phyloP scores from a whole-genome alignment of 2,329 filamentous ascomycete species.

The Furcasterigmium furcatum region DNA sequence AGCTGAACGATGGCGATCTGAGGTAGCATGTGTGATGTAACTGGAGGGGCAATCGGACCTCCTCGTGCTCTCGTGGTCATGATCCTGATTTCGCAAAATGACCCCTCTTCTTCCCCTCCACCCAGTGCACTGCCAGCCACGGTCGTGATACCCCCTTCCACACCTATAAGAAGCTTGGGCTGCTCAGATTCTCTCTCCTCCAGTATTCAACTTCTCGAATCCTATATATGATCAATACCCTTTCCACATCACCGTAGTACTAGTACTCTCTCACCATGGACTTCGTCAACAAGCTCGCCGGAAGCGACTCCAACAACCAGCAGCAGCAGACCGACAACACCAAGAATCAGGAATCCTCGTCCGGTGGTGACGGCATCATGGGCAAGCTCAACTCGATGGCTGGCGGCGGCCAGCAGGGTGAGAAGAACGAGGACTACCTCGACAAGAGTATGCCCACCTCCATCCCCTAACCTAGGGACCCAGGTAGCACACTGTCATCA shows the following conservation, averaged over 20 bases:
- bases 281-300: slow-evolving; percentile 49
- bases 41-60: neutral
- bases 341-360: slow-evolving; percentile 32
- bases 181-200: neutral
- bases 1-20: neutral
- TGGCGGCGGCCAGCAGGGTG: slow-evolving; percentile 69
- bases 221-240: no score
- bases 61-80: neutral
- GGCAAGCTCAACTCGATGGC: slow-evolving; percentile 70
- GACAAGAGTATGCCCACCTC: slow-evolving; percentile 64
- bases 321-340: slow-evolving; percentile 23
- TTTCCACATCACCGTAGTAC: no score
- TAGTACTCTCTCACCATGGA: slow-evolving; percentile 42
- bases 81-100: neutral
- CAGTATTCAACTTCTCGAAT: neutral
- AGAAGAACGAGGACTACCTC: slow-evolving; percentile 79
- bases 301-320: slow-evolving; percentile 31
- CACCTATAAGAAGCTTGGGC: slow-evolving; percentile 2
- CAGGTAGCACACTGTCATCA: no score
- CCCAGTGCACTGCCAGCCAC: neutral
- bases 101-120: neutral
- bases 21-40: slow-evolving; percentile 2
- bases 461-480: neutral
- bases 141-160: slow-evolving; percentile 3
- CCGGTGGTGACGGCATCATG: slow-evolving; percentile 54